Base-by-base conservation (phyloP, 371 early-diverging fungal species). In the Blakeslea trispora region DNA sequence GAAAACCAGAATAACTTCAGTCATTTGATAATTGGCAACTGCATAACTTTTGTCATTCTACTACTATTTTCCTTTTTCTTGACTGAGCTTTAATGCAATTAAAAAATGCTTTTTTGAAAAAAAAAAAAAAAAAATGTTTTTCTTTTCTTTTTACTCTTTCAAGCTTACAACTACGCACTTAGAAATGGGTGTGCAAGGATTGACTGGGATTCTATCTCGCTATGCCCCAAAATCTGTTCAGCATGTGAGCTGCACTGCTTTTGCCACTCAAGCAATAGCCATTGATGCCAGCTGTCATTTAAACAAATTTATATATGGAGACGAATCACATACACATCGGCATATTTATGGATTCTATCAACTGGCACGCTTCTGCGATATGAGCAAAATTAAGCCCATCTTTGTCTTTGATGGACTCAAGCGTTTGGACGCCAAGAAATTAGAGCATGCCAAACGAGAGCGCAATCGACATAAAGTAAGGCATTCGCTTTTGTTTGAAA, bases 231-330 rank as follows among this genome's bases (percentile, higher is more conserved):
- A 67, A 1, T 57, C 82, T 15, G 50, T 84, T 47, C 59, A 53
- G 3, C 63, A 53, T 18, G 65, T 82, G n/a, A 51, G 66, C 4
- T 59, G 71, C 10, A 59, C 21, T 8, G 39, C 66, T 22, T 74
- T 81, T 39, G 51, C 68, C 5, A 53, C 64, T n/a, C 69, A 78
- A 32, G 66, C 71, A 0, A 53, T 84, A 21, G 84, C 81, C 9
- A 51, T 86, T 40, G 86, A 86, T 56, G 82, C 81, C n/a, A 83
- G 81, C 56, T 81, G 83, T 34, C 81, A 75, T 58, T 68, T 86
- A 43, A 79, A 82, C 48, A 77, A 76, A 44, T 86, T 83, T 53
- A 65, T 74, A 1, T 70, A 79, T 56, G 81, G 79, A 28, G 74
- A 74, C 15, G 78, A 78, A n/a, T 31, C 68, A n/a, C 76, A 74